phyloP scores from a whole-genome alignment of 768 basidiomycete genomes.

The Pisolithus marmoratus region DNA sequence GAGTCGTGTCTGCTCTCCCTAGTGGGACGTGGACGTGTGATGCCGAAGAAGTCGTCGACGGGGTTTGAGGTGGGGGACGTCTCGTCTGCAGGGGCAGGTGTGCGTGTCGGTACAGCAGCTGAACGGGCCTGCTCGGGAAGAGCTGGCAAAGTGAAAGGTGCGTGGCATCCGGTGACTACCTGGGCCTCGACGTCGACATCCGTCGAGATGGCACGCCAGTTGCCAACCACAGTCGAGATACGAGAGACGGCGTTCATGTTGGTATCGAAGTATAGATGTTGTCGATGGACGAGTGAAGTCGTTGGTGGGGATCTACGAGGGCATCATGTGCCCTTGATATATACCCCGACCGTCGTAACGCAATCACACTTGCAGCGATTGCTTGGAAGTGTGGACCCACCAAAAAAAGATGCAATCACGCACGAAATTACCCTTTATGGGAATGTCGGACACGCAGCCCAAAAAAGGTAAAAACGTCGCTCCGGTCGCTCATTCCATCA shows the following conservation, averaged over 20 bases:
- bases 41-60: constrained; percentile 27
- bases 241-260: background rate
- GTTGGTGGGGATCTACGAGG: background rate
- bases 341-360: constrained; percentile 6
- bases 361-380: constrained; percentile 4
- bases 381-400: constrained; percentile 7
- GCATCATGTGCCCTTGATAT: constrained; percentile 4
- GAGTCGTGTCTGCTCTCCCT: constrained; percentile 30
- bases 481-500: too few relatives aligned
- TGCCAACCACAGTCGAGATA: constrained; percentile 9
- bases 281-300: background rate
- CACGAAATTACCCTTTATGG: too few relatives aligned
- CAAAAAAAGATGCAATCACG: background rate
- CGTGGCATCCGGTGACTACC: constrained; percentile 4
- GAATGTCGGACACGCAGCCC: too few relatives aligned
- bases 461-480: too few relatives aligned
- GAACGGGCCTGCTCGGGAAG: constrained; percentile 3
- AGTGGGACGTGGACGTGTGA: constrained; percentile 16
- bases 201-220: constrained; percentile 6
- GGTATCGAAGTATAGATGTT: background rate
- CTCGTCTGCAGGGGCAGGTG: background rate
- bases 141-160: constrained; percentile 4
- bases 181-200: constrained; percentile 17
- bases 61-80: constrained; percentile 2
- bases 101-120: constrained; percentile 4